Base-by-base conservation (phyloP, 306 rosid genomes). In the Oemleria cerasiformis region DNA sequence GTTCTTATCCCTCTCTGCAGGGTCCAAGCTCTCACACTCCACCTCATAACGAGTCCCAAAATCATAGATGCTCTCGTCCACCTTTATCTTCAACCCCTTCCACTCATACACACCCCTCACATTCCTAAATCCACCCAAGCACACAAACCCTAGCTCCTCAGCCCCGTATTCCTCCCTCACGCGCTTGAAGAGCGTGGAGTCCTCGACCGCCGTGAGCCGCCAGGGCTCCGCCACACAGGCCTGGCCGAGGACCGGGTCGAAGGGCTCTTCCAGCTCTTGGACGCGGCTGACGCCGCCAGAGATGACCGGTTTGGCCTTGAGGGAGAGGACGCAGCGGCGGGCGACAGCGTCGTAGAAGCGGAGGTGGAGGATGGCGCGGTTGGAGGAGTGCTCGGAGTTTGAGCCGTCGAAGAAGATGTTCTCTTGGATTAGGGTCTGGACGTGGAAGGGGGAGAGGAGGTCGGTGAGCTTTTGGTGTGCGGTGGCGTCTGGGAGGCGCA, bases 41-140 rank as follows among this genome's bases (percentile, higher is more conserved):
- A 88, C 45, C 83, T 88, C 90, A 45, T 86, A 88, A 34, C 71
- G 51, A 0, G 90, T 85, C 25, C 92, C 92, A 45, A 88, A 88
- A 73, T 85, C 88, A 70, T 68, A 88, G 42, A 59, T 77, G 5
- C 84, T 83, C 79, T 85, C 90, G 62, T 84, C 88, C 21, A 88
- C 58, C 71, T 88, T 90, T 15, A 88, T 50, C 73, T 80, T 86
- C 84, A 88, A 64, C 1, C 88, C 90, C 14, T 76, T 69, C 90
- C 90, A 88, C 13, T 73, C 55, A 47, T 79, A 82, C 71, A 84
- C 83, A 10, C 73, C 63, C 68, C 86, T 83, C 82, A 88, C 84
- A 48, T 88, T 88, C 77, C 86, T 81, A 21, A 88, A 88, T 50
- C 90, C 92, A 14, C 90, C 90, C 49, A 88, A 76, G 57, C 92